Percentiles rank a stretch among this genome's conserved stretches.
These are phyloP conservation scores for Erodium texanum DNA, from an alignment of 441 rosid species.

Conservation along the genomic window DNA sequence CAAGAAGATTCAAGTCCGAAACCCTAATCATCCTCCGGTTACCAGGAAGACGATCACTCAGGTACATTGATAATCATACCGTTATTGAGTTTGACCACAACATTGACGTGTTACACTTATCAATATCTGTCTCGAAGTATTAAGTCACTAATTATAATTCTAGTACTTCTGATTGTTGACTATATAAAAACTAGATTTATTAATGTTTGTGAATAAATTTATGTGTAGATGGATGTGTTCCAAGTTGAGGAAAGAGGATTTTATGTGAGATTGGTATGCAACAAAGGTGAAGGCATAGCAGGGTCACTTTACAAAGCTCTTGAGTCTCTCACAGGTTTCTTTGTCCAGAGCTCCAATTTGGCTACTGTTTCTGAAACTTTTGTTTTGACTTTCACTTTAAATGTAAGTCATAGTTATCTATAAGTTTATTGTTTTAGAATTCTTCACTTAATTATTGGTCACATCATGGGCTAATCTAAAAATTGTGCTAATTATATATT, in stretches of 20 bases:
- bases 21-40: constrained; percentile 17
- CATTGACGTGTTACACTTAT: too few species aligned
- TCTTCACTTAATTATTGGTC: background rate
- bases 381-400: constrained; percentile 46
- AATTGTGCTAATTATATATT: background rate
- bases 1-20: constrained; percentile 22
- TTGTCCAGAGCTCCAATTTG: constrained; percentile 56
- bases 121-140: too few species aligned
- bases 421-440: background rate
- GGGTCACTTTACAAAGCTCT: constrained; percentile 56
- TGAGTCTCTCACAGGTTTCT: constrained; percentile 58
- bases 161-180: too few species aligned
- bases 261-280: constrained; percentile 51
- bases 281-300: constrained; percentile 49
- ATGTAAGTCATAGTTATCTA: constrained; percentile 27
- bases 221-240: constrained; percentile 46
- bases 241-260: constrained; percentile 70
- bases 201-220: background rate
- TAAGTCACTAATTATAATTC: background rate
- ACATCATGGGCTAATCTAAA: too few species aligned
- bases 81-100: too few species aligned
- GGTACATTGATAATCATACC: constrained; percentile 26
- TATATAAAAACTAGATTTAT: too few species aligned
- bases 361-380: constrained; percentile 41
- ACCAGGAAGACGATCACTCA: constrained; percentile 38